Evolutionary conservation across 1,139 yeast species (phyloP).

Genomic region (Debaryomycetaceae sp.): DNA sequence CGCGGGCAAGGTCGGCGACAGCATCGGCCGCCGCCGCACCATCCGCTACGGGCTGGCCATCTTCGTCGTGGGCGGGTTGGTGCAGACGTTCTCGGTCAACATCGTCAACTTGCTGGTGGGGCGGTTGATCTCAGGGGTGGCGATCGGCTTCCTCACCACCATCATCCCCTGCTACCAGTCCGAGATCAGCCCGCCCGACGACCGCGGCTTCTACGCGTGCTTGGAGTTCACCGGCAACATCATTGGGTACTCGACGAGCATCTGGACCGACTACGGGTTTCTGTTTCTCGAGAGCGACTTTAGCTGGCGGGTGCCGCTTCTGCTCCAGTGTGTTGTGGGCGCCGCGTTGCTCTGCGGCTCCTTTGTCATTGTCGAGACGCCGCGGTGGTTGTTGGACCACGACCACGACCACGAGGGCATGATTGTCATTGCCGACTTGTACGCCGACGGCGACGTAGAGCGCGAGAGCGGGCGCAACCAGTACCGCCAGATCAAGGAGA

Average conservation of each 20-base stretch:
- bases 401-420: slow-evolving; percentile 85
- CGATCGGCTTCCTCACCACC: slow-evolving; percentile 87
- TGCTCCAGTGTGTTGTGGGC: slow-evolving; percentile 76
- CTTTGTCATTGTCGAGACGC: slow-evolving; percentile 77
- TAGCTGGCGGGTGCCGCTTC: slow-evolving; percentile 80
- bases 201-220: slow-evolving; percentile 85
- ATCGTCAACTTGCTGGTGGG: slow-evolving; percentile 58
- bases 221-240: slow-evolving; percentile 91
- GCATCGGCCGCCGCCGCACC: slow-evolving; percentile 73
- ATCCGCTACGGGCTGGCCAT: slow-evolving; percentile 78
- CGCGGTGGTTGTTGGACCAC: slow-evolving; percentile 84
- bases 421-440: slow-evolving; percentile 44
- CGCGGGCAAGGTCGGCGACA: slow-evolving; percentile 77
- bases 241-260: slow-evolving; percentile 78
- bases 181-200: slow-evolving; percentile 86
- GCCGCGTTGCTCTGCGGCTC: slow-evolving; percentile 64
- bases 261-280: slow-evolving; percentile 87
- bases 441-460: slow-evolving; percentile 50
- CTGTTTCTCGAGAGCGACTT: slow-evolving; percentile 49
- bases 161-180: slow-evolving; percentile 94
- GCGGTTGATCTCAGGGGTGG: slow-evolving; percentile 77
- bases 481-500: slow-evolving; percentile 44
- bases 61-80: slow-evolving; percentile 74
- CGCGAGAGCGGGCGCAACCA: slow-evolving; percentile 57
- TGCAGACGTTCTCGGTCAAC: slow-evolving; percentile 56